These are phyloP conservation scores for Aspergillus phoenicis DNA, from an alignment of 2,329 filamentous ascomycete species.

Conservation along the genomic window DNA sequence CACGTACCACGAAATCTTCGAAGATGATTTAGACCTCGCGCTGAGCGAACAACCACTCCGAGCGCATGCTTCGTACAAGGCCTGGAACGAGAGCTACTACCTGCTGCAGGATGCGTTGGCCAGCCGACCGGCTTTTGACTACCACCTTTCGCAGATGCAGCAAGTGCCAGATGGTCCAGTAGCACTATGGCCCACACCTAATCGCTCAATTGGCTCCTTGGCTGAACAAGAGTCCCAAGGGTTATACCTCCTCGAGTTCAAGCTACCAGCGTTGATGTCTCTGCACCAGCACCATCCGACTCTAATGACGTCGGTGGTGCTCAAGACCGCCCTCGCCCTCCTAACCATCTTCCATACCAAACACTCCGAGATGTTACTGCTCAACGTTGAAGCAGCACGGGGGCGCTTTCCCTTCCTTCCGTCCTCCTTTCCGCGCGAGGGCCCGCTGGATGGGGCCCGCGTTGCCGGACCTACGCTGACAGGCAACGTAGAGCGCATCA, in stretches of 20 bases:
- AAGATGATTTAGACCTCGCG: not conserved
- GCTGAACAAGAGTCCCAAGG: not conserved
- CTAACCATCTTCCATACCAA: not conserved
- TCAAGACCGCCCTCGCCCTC: not conserved
- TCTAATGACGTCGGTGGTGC: not conserved
- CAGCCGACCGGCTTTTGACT: not conserved
- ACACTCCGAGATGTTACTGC: not conserved
- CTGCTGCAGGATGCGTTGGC: not conserved
- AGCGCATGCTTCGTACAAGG: not conserved
- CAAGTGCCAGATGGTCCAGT: not conserved
- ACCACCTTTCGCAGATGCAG: not conserved
- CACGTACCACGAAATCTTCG: not conserved
- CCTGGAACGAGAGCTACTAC: not conserved
- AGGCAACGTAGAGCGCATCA: not conserved
- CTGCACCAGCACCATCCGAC: not conserved
- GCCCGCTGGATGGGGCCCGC: not conserved
- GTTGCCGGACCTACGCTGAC: not conserved
- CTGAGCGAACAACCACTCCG: not conserved
- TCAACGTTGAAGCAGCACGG: not conserved
- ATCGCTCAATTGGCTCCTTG: not conserved
- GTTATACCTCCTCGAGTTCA: not conserved
- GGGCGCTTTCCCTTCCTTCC: not conserved
- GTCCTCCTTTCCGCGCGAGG: not conserved
- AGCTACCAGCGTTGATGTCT: not conserved
- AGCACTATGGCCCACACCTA: not conserved